Conservation (phyloP, 768 basidiomycete species). For the Suillus bovinus region DNA sequence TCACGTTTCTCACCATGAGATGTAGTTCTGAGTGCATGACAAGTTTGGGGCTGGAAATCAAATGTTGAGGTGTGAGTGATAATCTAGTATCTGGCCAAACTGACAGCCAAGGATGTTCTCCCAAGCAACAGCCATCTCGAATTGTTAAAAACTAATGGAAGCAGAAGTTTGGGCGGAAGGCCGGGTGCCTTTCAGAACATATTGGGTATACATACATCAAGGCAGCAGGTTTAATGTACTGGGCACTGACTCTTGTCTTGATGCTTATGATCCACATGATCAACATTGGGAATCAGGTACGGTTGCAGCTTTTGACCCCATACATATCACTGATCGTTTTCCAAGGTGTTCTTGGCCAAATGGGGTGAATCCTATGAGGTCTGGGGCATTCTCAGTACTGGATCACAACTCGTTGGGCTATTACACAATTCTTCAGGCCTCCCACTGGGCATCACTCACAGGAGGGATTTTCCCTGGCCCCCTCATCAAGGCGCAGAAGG, state of each 20-base stretch:
- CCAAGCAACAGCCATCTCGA: conserved; percentile 7
- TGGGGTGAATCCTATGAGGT: conserved; percentile 68
- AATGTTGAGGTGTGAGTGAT: conserved; percentile 80
- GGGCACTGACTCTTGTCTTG: conserved; percentile 52
- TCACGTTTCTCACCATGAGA: conserved; percentile 78
- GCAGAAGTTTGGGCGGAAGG: conserved; percentile 70
- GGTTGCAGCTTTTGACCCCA: too few species aligned
- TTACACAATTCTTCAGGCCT: conserved; percentile 68
- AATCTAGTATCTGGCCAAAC: conserved; percentile 41
- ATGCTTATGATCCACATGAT: too few species aligned
- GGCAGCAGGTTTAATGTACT: conserved; percentile 57
- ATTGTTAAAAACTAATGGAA: too few species aligned
- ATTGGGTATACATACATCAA: conserved; percentile 63
- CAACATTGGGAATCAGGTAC: too few species aligned
- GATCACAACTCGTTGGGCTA: conserved; percentile 62
- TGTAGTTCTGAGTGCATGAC: conserved; percentile 79
- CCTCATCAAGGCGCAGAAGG: conserved; percentile 46
- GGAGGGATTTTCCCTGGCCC: conserved; percentile 51
- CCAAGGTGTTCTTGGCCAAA: too few species aligned
- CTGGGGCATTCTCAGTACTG: conserved; percentile 52
- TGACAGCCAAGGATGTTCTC: conserved; percentile 34
- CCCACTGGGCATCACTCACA: conserved; percentile 50
- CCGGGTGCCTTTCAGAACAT: conserved; percentile 56
- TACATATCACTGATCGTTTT: too few species aligned
- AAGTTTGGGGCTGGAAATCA: conserved; percentile 75